Base-by-base conservation (phyloP, 805 yeast genomes). In the Pichia californica region DNA sequence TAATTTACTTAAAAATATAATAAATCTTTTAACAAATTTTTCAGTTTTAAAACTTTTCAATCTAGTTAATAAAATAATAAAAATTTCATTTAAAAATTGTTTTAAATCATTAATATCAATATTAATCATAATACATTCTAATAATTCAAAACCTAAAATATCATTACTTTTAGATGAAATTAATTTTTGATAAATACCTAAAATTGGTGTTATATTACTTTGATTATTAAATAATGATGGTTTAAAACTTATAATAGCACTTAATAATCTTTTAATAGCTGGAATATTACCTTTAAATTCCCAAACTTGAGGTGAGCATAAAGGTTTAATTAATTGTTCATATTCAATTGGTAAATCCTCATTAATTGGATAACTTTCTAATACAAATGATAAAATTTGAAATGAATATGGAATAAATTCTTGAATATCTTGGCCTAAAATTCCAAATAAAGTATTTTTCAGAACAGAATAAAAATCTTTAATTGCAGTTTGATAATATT, bases 171-270 rank as follows among this genome's bases (percentile, higher is more conserved):
- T 84, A 0, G 97, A 87, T 1, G 96, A 79, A 40, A 93, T 78
- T 51, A 93, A 69, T 61, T 89, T 88, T 66, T 94, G 99, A 70
- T 87, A 94, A n/a, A 93, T 95, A 31, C 99, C 99, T 32, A 93
- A 68, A 26, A 93, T 75, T 3, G 97, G 95, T 29, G 84, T 76
- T n/a, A 79, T 64, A 9, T 67, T 55, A 51, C 69, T 64, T 19
- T 56, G 55, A 16, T 56, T 51, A 4, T 65, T 63, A 49, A 75
- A 74, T 2, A 63, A 56, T 3, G 56, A 38, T 2, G 75, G 68
- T 39, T 72, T 73, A 36, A 74, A 77, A 36, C 62, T 62, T 28
- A 83, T 64, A 18, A 91, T 79, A 7, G 87, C 79, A 43, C 79
- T 74, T 31, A 93, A 67, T 40, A 93, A 68, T 53, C 96, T 76